Conservation (phyloP, 169 alveolate species). For the Amoebophrya sp. region DNA sequence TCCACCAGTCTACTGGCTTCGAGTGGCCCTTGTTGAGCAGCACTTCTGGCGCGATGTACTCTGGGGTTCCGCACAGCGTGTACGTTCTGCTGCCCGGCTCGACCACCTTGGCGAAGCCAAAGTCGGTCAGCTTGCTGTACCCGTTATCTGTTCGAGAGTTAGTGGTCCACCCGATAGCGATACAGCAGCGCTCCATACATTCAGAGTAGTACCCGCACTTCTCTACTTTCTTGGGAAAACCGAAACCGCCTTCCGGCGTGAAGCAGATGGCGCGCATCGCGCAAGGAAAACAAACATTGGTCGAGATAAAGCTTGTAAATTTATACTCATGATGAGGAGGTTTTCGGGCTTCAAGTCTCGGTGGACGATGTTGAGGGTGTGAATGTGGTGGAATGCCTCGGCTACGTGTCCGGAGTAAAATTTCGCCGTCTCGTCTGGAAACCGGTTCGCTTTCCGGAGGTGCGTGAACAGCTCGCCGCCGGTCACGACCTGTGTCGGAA, state of each 20-base stretch:
- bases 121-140: constrained; percentile 92
- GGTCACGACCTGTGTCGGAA: constrained; percentile 48
- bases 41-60: constrained; percentile 97
- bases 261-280: neutral
- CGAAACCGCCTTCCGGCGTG: too few relatives aligned
- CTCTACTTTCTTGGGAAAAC: constrained; percentile 29
- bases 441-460: constrained; percentile 56
- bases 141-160: constrained; percentile 60
- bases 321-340: constrained; percentile 68
- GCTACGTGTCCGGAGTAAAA: constrained; percentile 70
- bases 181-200: neutral
- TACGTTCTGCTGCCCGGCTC: constrained; percentile 77
- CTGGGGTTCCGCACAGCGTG: constrained; percentile 99
- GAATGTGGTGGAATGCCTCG: constrained; percentile 87
- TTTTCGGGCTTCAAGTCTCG: constrained; percentile 91
- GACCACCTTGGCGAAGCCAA: constrained; percentile 98
- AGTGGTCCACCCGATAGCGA: neutral
- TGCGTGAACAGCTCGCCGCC: constrained; percentile 78
- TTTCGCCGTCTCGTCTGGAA: constrained; percentile 50
- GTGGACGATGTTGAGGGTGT: constrained; percentile 66
- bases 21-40: constrained; percentile 62
- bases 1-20: neutral
- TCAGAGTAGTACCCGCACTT: neutral
- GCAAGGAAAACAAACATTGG: neutral
- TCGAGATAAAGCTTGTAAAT: neutral